These are phyloP conservation scores for Ramaria sp. DNA, from an alignment of 768 basidiomycete species.

Conservation along the genomic window DNA sequence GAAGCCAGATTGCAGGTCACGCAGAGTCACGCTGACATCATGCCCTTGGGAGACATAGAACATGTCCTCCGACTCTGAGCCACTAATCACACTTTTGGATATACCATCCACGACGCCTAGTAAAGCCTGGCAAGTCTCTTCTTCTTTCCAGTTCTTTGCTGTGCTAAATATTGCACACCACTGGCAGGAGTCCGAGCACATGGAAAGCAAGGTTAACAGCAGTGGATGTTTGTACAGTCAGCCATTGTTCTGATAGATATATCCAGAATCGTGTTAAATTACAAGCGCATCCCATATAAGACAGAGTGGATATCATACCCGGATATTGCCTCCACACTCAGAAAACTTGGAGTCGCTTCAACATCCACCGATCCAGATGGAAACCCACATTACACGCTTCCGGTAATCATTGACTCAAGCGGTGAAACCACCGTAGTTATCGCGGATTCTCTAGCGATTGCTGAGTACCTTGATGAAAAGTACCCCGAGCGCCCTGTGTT, in stretches of 20 bases:
- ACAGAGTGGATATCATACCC: constrained; percentile 65
- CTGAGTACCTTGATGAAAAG: constrained; percentile 58
- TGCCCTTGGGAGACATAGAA: too few relatives aligned
- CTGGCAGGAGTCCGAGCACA: background rate
- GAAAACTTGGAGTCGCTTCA: constrained; percentile 23
- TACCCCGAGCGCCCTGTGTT: constrained; percentile 59
- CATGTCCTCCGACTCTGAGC: constrained; percentile 17
- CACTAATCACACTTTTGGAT: constrained; percentile 60
- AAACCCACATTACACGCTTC: constrained; percentile 41
- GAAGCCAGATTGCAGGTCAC: too few relatives aligned
- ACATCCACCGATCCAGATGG: constrained; percentile 21
- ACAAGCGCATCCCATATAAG: constrained; percentile 57
- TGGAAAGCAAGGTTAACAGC: constrained; percentile 36
- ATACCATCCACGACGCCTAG: constrained; percentile 42
- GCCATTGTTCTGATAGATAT: too few relatives aligned
- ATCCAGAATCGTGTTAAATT: constrained; percentile 59
- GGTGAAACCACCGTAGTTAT: constrained; percentile 38
- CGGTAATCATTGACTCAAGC: constrained; percentile 52
- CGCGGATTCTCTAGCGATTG: constrained; percentile 53
- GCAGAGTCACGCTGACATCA: background rate
- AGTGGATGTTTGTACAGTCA: too few relatives aligned
- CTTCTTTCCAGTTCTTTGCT: background rate
- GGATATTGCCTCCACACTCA: constrained; percentile 47
- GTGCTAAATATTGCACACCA: background rate
- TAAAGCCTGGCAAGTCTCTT: constrained; percentile 43